Conservation (phyloP, 768 basidiomycete species). For the Tulasnella sp. region DNA sequence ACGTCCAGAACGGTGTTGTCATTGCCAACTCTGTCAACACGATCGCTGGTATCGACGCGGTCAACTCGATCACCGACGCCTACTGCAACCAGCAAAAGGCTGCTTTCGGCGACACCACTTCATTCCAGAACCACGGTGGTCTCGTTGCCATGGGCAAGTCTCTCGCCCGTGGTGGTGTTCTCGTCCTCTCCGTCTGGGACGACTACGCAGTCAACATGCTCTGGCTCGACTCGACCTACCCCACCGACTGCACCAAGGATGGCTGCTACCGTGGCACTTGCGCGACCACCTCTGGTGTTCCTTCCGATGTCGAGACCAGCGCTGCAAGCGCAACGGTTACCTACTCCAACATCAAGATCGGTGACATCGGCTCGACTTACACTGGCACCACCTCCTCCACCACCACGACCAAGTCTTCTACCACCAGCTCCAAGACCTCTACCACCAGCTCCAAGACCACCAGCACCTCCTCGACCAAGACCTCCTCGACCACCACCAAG, state of each 20-base stretch:
- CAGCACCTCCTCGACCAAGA: background rate
- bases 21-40: slow-evolving; percentile 45
- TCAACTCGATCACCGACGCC: slow-evolving; percentile 21
- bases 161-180: slow-evolving; percentile 40
- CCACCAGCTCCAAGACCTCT: background rate
- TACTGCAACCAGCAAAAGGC: slow-evolving; percentile 21
- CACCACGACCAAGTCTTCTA: background rate
- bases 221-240: slow-evolving; percentile 19
- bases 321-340: slow-evolving; percentile 12
- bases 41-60: slow-evolving; percentile 37
- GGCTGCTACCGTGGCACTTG: slow-evolving; percentile 21
- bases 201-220: slow-evolving; percentile 47
- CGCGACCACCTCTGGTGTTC: slow-evolving; percentile 19
- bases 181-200: slow-evolving; percentile 48
- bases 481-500: slow-evolving; percentile 9
- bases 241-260: slow-evolving; percentile 11
- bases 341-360: slow-evolving; percentile 23
- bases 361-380: slow-evolving; percentile 19
- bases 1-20: slow-evolving; percentile 45
- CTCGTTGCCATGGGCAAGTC: slow-evolving; percentile 34
- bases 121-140: slow-evolving; percentile 39
- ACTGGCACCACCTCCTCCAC: background rate
- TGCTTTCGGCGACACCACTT: slow-evolving; percentile 40
- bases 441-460: slow-evolving; percentile 8
- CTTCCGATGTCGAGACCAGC: slow-evolving; percentile 16